Evolutionary conservation across 2,329 filamentous ascomycete genomes (phyloP), one percentile per base, ranked within the genome.

Genomic region (Penicillium sp.): DNA sequence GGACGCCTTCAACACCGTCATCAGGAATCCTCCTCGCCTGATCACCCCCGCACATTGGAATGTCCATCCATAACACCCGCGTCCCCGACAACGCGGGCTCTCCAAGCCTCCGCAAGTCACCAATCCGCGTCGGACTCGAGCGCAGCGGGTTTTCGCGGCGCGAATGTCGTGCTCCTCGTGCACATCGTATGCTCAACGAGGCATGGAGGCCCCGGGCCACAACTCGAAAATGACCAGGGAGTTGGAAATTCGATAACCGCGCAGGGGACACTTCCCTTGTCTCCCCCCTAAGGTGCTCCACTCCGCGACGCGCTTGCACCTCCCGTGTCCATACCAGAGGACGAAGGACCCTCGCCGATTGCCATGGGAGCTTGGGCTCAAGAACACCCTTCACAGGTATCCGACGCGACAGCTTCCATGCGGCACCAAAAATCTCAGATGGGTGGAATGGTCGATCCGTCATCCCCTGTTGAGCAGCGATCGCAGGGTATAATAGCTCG

Each of bases 51-150:
- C 32, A 18, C 19, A 2, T 14, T 7, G 48, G 52, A 55, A 55
- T 55, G 52, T 47, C 17, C 29, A 45, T 45, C 40, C 52, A 48
- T 52, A 45, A 40, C 52, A 45, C 37, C 21, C 25, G 33, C 32
- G 16, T 33, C 40, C 46, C 42, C 48, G 45, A 47, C 51, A 47
- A 49, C 36, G 20, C 14, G 8, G 3, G 4, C 15, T 7, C 33
- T n/a, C 6, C 4, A 9, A 4, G 4, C 11, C 25, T 13, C 25
- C 10, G 25, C 4, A 27, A 4, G 11, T 27, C 25, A n/a, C n/a
- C n/a, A n/a, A n/a, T n/a, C n/a, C n/a, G n/a, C n/a, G n/a, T n/a
- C n/a, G n/a, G n/a, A n/a, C n/a, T n/a, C n/a, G n/a, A n/a, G n/a
- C n/a, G n/a, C n/a, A n/a, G n/a, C n/a, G n/a, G n/a, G n/a, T n/a